phyloP scores from a whole-genome alignment of 2,329 filamentous ascomycete species.

The Fusarium oxysporum region DNA sequence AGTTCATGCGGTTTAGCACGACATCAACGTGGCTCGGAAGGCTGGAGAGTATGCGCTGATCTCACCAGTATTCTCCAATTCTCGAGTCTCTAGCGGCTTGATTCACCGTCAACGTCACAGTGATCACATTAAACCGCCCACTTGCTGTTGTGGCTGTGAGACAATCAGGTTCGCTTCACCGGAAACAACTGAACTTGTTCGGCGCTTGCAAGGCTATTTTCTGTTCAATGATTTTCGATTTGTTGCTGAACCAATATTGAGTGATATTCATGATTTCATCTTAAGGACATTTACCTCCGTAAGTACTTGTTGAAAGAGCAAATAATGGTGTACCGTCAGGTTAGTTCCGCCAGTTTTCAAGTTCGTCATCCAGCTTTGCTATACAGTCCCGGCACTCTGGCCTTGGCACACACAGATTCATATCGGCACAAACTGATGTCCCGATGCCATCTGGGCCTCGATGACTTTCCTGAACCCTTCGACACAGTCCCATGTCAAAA shows the following conservation, averaged over 20 bases:
- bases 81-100: slow-evolving; percentile 34
- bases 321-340: neutral
- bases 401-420: neutral
- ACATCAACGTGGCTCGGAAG: slow-evolving; percentile 12
- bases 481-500: neutral
- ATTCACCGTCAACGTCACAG: slow-evolving; percentile 42
- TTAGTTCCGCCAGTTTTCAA: neutral
- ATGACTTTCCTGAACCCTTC: neutral
- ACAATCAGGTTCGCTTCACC: slow-evolving; percentile 35
- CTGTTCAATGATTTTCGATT: neutral
- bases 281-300: neutral
- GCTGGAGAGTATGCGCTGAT: slow-evolving; percentile 28
- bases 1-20: slow-evolving; percentile 21
- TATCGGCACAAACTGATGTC: neutral
- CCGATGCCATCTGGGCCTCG: neutral
- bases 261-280: neutral
- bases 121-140: slow-evolving; percentile 36
- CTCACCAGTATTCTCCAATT: slow-evolving; percentile 19
- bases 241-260: neutral
- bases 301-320: neutral
- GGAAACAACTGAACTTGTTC: slow-evolving; percentile 17
- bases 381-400: neutral
- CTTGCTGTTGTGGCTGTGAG: slow-evolving; percentile 39
- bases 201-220: neutral
- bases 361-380: neutral